Conservation (phyloP, 495 filamentous ascomycete genomes). For the Thermothielavioides terrestris region DNA sequence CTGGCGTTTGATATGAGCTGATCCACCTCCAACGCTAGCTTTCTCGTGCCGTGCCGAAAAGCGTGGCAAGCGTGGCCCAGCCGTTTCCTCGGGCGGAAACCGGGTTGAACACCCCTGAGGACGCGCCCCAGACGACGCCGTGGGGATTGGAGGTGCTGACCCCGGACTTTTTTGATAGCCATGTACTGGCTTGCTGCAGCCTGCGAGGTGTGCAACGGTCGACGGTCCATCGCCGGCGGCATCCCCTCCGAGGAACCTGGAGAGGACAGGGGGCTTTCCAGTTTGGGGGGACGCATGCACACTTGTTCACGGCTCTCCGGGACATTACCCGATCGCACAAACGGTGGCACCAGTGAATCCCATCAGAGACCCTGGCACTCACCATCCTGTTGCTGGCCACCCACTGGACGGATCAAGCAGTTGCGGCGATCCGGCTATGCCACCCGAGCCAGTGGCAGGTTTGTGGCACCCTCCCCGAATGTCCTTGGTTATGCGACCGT, state of each 20-base stretch:
- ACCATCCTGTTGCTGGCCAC: not conserved
- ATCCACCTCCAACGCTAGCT: not conserved
- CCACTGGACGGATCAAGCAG: constrained; percentile 7
- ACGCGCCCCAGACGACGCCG: not conserved
- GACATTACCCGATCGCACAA: constrained; percentile 15
- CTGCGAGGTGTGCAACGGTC: not conserved
- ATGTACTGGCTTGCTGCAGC: too few relatives aligned
- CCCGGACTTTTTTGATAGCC: too few relatives aligned
- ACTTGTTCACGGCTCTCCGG: constrained; percentile 10
- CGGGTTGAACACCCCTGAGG: constrained; percentile 6
- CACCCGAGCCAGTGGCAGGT: constrained; percentile 12
- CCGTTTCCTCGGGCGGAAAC: not conserved
- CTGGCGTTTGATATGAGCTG: too few relatives aligned
- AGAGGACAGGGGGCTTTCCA: not conserved
- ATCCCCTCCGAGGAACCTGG: constrained; percentile 5
- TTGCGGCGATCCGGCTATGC: constrained; percentile 11
- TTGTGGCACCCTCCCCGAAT: constrained; percentile 1
- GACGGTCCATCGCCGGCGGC: not conserved
- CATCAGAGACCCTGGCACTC: too few relatives aligned
- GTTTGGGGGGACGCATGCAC: not conserved
- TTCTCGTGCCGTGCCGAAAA: not conserved
- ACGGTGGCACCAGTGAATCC: not conserved
- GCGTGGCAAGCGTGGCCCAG: not conserved
- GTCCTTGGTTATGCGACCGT: constrained; percentile 3
- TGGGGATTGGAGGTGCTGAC: constrained; percentile 11